Conservation (phyloP, 2,329 filamentous ascomycete species). For the Rhynchosporium secalis region DNA sequence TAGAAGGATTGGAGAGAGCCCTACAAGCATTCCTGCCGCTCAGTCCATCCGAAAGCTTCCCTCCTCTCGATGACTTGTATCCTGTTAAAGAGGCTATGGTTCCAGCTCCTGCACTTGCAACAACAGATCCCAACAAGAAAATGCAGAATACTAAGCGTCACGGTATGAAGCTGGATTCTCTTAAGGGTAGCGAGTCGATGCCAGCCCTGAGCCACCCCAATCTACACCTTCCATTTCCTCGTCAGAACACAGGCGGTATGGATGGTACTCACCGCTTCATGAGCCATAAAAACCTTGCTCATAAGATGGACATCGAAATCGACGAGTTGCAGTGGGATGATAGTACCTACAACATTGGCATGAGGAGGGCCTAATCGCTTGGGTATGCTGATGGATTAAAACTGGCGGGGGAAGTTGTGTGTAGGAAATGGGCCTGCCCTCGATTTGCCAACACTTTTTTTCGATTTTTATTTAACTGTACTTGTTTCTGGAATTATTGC, state of each 20-base stretch:
- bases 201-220: background rate
- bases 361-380: constrained; percentile 12
- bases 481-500: background rate
- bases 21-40: constrained; percentile 15
- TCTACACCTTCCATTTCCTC: background rate
- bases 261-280: constrained; percentile 8
- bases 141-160: constrained; percentile 10
- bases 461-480: background rate
- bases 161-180: constrained; percentile 2
- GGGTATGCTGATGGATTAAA: background rate
- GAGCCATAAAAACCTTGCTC: constrained; percentile 17
- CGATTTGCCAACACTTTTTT: background rate
- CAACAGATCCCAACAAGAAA: constrained; percentile 23
- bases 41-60: background rate
- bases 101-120: constrained; percentile 14
- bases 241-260: background rate
- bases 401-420: background rate
- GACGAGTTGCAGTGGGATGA: constrained; percentile 35
- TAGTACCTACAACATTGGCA: constrained; percentile 29
- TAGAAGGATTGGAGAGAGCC: constrained; percentile 29
- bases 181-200: constrained; percentile 16
- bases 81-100: constrained; percentile 7
- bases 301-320: constrained; percentile 28
- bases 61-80: constrained; percentile 20
- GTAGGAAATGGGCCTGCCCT: background rate